Evolutionary conservation across 352 stramenopile species (phyloP).

Genomic region (Aphanomyces euteiches): DNA sequence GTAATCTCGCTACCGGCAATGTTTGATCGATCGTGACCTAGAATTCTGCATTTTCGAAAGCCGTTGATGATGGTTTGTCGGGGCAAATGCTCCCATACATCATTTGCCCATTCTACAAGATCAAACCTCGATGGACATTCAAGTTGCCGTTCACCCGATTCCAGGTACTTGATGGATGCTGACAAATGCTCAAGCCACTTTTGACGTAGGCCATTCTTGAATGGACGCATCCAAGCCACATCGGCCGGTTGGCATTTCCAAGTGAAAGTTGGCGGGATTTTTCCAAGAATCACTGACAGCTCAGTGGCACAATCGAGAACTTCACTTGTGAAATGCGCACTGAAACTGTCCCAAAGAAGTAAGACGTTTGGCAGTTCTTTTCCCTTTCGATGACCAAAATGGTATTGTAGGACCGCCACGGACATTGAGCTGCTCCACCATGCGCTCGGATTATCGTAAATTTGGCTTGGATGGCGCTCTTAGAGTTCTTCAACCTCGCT

Average conservation of each 20-base stretch:
- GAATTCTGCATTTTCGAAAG: not conserved
- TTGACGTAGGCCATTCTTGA: constrained; percentile 22
- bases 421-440: constrained; percentile 36
- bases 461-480: not conserved
- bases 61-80: not conserved
- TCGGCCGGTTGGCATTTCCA: constrained; percentile 34
- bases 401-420: constrained; percentile 34
- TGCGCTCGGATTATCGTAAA: constrained; percentile 33
- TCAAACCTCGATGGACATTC: not conserved
- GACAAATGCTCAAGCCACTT: not conserved
- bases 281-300: constrained; percentile 33
- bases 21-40: too few species aligned
- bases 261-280: constrained; percentile 26
- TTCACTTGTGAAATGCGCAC: constrained; percentile 36
- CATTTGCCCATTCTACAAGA: not conserved
- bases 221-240: constrained; percentile 33
- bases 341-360: constrained; percentile 37
- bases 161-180: not conserved
- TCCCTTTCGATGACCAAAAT: constrained; percentile 32
- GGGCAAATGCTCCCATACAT: not conserved
- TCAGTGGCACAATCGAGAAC: constrained; percentile 28
- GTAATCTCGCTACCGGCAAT: too few species aligned
- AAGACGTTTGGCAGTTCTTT: constrained; percentile 28
- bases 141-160: not conserved
- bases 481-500: constrained; percentile 25